Percentiles rank a stretch among this genome's conserved stretches.
Evolutionary conservation across 495 filamentous ascomycete genomes (phyloP).

Genomic region (Viridothelium virens): DNA sequence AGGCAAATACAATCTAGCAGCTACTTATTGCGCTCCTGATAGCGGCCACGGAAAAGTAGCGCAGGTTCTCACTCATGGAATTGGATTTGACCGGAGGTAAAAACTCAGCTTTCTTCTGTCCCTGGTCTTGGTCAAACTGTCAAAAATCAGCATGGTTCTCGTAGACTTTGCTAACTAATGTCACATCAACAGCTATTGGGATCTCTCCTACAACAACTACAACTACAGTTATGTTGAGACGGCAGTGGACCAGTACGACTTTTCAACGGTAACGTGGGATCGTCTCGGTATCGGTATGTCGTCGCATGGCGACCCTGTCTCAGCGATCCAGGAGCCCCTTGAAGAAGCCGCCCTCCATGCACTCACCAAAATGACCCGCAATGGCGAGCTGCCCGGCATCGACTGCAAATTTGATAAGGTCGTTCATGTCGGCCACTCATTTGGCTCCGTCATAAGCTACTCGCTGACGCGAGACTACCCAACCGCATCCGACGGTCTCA

Average conservation of each 20-base stretch:
- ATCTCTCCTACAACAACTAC: constrained; percentile 44
- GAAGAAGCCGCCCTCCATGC: constrained; percentile 46
- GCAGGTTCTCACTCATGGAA: constrained; percentile 55
- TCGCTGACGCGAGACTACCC: constrained; percentile 44
- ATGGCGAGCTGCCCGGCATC: constrained; percentile 26
- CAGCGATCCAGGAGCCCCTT: constrained; percentile 45
- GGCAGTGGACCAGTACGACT: constrained; percentile 46
- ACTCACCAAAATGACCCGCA: constrained; percentile 43
- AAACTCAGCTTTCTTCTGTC: neutral
- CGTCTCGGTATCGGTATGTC: constrained; percentile 52
- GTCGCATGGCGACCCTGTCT: constrained; percentile 47
- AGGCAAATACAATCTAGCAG: constrained; percentile 43
- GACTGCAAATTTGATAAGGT: constrained; percentile 39
- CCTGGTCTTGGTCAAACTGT: neutral
- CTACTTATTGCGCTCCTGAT: constrained; percentile 43
- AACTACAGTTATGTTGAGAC: constrained; percentile 51
- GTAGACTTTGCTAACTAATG: no score
- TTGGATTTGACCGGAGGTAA: constrained; percentile 51
- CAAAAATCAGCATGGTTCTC: neutral
- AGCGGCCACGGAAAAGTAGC: constrained; percentile 34
- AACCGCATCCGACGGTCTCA: constrained; percentile 46
- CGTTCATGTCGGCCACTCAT: constrained; percentile 52
- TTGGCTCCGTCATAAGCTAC: constrained; percentile 43
- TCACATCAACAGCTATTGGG: constrained; percentile 46
- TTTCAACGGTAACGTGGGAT: constrained; percentile 49